A percentile compares a stretch with the other conserved stretches of the same genome.
phyloP scores from a whole-genome alignment of 495 filamentous ascomycete species.

The Penicillium chermesinum region DNA sequence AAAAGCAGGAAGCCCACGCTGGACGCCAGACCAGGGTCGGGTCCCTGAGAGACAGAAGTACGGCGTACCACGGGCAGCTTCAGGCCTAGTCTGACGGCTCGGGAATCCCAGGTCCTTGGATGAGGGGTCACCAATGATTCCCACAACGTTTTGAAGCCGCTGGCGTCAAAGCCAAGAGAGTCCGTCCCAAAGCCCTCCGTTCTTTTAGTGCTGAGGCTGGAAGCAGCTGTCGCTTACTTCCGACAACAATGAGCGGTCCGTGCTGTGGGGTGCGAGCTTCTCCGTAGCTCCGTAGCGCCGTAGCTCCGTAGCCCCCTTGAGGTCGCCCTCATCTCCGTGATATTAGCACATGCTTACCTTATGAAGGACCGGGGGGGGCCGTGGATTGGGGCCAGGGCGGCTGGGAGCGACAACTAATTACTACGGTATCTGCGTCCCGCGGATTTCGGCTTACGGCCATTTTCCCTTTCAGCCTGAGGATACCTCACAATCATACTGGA shows the following conservation, averaged over 20 bases:
- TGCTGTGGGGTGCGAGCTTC: not conserved
- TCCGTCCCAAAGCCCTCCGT: not conserved
- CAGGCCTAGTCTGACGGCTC: not conserved
- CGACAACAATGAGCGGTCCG: not conserved
- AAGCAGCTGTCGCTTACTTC: not conserved
- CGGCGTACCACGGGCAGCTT: not conserved
- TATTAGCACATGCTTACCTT: constrained; percentile 21
- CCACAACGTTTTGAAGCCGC: constrained; percentile 11
- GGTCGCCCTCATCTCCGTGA: constrained; percentile 5
- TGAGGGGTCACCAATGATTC: not conserved
- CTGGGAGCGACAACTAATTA: not conserved
- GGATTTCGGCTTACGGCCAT: not conserved
- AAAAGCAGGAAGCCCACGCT: constrained; percentile 11
- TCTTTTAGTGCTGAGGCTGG: not conserved
- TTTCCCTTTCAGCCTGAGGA: too few relatives aligned
- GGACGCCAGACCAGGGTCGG: too few relatives aligned
- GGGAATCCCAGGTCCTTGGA: constrained; percentile 11
- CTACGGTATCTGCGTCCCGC: not conserved
- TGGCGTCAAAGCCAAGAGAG: not conserved
- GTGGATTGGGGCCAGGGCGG: not conserved
- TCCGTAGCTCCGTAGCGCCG: too few relatives aligned
- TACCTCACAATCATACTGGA: not conserved
- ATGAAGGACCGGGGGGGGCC: constrained; percentile 12
- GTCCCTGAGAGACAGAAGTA: too few relatives aligned
- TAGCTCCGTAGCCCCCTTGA: too few relatives aligned